Conservation (phyloP, 164 flowering plant species). For the Aristolochia fimbriata region DNA sequence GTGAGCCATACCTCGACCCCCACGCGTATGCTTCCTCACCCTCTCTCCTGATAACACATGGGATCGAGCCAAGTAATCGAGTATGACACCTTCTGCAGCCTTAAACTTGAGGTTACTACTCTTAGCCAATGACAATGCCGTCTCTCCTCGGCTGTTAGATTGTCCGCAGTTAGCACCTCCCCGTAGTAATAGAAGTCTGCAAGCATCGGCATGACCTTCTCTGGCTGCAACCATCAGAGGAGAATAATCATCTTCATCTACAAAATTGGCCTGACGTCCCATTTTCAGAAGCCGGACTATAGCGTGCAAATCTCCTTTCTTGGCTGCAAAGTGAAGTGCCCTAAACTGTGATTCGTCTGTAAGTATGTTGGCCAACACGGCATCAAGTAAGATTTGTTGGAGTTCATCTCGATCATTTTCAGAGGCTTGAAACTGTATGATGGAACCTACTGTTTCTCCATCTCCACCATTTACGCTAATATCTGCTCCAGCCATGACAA, state of each 20-base stretch:
- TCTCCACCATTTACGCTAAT: too few relatives aligned
- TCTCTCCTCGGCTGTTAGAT: conserved; percentile 38
- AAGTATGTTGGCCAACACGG: too few relatives aligned
- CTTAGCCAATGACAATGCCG: conserved; percentile 47
- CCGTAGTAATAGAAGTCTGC: conserved; percentile 33
- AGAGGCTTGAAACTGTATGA: conserved; percentile 21
- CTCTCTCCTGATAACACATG: conserved; percentile 48
- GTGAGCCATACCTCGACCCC: conserved; percentile 21
- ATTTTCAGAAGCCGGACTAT: too few relatives aligned
- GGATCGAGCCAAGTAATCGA: conserved; percentile 43
- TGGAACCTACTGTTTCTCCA: conserved; percentile 36
- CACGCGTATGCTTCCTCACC: conserved; percentile 9
- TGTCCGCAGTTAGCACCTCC: conserved; percentile 34
- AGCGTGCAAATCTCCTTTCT: too few relatives aligned
- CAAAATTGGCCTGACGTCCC: too few relatives aligned
- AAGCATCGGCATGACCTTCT: conserved; percentile 44
- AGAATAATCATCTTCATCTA: too few relatives aligned
- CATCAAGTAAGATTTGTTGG: conserved; percentile 62
- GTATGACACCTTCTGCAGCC: conserved; percentile 37
- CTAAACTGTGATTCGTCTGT: too few relatives aligned
- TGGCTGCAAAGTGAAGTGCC: too few relatives aligned
- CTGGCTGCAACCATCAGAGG: conserved; percentile 74
- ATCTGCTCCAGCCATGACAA: conserved; percentile 64
- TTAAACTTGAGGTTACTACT: conserved; percentile 11
- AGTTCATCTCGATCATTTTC: conserved; percentile 26